phyloP scores from a whole-genome alignment of 306 rosid genomes.

The Malus orientalis region DNA sequence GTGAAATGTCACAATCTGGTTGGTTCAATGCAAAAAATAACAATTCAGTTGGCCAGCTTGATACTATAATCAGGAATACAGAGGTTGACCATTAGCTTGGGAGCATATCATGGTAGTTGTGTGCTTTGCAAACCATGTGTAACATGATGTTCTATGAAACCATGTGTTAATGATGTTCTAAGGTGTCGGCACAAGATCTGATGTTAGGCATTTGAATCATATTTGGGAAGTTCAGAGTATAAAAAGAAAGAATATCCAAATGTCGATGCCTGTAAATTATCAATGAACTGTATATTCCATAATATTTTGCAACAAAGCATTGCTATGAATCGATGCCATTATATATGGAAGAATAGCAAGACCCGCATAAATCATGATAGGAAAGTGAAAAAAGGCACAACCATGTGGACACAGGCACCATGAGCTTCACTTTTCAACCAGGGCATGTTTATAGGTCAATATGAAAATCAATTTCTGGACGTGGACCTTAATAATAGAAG shows the following conservation, averaged over 20 bases:
- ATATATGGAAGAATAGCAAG: not conserved
- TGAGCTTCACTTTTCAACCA: not conserved
- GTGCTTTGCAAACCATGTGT: not conserved
- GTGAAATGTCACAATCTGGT: not conserved
- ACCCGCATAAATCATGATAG: not conserved
- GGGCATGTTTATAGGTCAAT: not conserved
- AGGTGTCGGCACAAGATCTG: not conserved
- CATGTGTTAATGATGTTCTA: not conserved
- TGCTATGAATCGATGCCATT: not conserved
- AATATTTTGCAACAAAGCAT: not conserved
- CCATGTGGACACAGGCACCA: not conserved
- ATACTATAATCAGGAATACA: not conserved
- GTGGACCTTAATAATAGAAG: not conserved
- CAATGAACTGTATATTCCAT: not conserved
- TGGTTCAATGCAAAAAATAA: not conserved
- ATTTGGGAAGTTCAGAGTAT: not conserved
- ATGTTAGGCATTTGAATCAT: not conserved
- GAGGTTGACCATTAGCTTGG: not conserved
- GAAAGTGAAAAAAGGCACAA: not conserved
- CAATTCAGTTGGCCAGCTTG: not conserved
- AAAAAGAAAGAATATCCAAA: not conserved
- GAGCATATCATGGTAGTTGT: not conserved
- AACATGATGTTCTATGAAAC: not conserved
- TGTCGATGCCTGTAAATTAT: not conserved
- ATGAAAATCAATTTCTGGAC: not conserved